Conservation (phyloP, 2,329 filamentous ascomycete genomes). For the Penicillium sp. region DNA sequence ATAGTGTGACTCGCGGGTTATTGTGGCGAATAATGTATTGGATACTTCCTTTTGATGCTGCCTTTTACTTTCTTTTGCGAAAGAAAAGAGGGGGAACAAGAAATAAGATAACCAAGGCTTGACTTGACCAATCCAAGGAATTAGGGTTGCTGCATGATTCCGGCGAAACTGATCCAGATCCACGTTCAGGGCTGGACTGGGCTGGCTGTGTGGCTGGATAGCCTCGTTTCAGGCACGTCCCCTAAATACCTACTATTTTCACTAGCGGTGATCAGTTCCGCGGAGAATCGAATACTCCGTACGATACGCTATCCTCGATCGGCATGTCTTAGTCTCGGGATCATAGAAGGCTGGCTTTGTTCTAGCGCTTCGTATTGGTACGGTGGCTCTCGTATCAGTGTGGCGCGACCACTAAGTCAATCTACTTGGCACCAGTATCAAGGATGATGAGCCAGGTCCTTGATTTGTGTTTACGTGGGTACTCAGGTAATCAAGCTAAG, state of each 20-base stretch:
- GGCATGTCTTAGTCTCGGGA: not conserved
- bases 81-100: not conserved
- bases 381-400: not conserved
- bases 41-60: too few relatives aligned
- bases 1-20: too few relatives aligned
- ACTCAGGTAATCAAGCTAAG: slow-evolving; percentile 8
- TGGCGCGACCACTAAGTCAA: not conserved
- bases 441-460: not conserved
- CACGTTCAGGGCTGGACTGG: not conserved
- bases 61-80: not conserved
- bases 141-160: not conserved
- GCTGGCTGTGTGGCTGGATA: not conserved
- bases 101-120: not conserved
- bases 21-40: too few relatives aligned
- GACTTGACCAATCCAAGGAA: not conserved
- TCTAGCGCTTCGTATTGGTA: not conserved
- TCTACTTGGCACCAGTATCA: not conserved
- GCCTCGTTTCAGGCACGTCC: not conserved
- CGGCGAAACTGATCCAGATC: not conserved
- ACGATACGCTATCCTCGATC: not conserved
- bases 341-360: not conserved
- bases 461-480: not conserved
- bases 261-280: not conserved
- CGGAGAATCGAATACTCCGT: not conserved
- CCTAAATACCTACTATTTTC: not conserved